Base-by-base conservation (phyloP, 805 yeast species). In the Wickerhamomyces tratensis region DNA sequence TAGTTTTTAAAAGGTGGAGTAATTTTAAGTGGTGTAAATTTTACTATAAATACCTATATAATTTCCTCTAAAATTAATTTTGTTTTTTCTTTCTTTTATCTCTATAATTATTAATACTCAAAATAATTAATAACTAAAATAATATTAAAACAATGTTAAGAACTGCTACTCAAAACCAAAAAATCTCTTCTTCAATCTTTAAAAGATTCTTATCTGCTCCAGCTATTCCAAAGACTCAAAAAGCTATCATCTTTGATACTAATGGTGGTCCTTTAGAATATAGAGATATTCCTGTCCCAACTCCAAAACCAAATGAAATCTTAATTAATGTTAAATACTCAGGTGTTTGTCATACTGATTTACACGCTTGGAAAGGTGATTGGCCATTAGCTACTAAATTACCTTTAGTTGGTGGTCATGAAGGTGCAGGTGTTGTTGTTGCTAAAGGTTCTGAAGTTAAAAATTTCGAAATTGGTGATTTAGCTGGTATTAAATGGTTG, bases 341-440 rank as follows among this genome's bases (percentile, higher is more conserved):
- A 27, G 96, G 96, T 66, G 95, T 86, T 44, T 86, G 96, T 68
- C 96, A 88, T 72, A 86, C 95, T 34, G 96, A 86, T 61, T 75
- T 87, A 62, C 96, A 87, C 70, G 95, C 94, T 43, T 85, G 93
- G 89, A 77, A 83, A 62, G 95, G 95, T 58, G 95, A 87, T 68
- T 86, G 95, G 94, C 93, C 94, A 41, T 69, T 82, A 62, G 76
- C 67, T 49, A 76, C 82, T 50, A 81, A 80, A 60, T 69, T 81
- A 46, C 91, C 93, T 25, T 68, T 83, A 52, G 88, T 84, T 40
- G 93, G 93, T 49, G 94, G 94, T 54, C 94, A 85, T 67, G 94
- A 85, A 67, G 94, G 93, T 67, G 89, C 91, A 29, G 94, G 94
- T 61, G 74, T 76, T 41, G 93, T 85, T 50, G 93, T 84, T 46